Evolutionary conservation across 2,329 filamentous ascomycete genomes (phyloP).

Genomic region (Thermomyces lanuginosus): DNA sequence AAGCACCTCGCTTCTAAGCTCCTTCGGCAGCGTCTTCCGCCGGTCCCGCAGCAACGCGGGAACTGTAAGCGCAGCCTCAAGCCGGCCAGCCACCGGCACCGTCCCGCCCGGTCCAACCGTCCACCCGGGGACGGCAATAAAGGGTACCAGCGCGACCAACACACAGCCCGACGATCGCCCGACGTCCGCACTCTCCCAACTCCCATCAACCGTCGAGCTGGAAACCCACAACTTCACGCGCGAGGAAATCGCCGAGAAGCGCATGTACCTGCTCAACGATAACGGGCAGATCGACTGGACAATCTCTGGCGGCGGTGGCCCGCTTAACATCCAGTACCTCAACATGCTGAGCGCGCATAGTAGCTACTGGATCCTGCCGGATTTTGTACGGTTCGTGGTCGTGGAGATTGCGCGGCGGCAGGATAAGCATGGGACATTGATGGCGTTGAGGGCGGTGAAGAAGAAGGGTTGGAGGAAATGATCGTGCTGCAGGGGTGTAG

Average conservation of each 20-base stretch:
- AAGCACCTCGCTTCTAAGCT: slow-evolving; percentile 47
- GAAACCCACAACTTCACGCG: slow-evolving; percentile 90
- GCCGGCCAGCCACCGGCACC: slow-evolving; percentile 2
- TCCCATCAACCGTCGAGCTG: slow-evolving; percentile 63
- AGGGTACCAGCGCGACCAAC: too few relatives aligned
- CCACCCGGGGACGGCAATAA: too few relatives aligned
- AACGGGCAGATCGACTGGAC: slow-evolving; percentile 93
- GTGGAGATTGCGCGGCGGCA: slow-evolving; percentile 65
- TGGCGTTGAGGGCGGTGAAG: slow-evolving; percentile 38
- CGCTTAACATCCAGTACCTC: slow-evolving; percentile 85
- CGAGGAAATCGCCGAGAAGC: slow-evolving; percentile 81
- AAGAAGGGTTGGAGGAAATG: slow-evolving; percentile 37
- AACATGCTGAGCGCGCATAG: slow-evolving; percentile 95
- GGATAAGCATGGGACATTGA: slow-evolving; percentile 45
- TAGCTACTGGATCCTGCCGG: slow-evolving; percentile 76
- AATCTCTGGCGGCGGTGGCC: slow-evolving; percentile 65
- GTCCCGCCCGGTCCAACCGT: slow-evolving; percentile 2
- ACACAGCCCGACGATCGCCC: too few relatives aligned
- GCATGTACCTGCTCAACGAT: slow-evolving; percentile 77
- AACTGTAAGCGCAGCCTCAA: slow-evolving; percentile 45
- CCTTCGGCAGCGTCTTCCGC: slow-evolving; percentile 46
- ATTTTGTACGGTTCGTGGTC: slow-evolving; percentile 82
- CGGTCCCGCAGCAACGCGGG: slow-evolving; percentile 35
- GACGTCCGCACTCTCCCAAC: slow-evolving; percentile 41
- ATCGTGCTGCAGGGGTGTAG: too few relatives aligned